Percentiles rank a stretch among this genome's conserved stretches.
These are phyloP conservation scores for Panaeolus papilionaceus DNA, from an alignment of 768 basidiomycete species.

Conservation along the genomic window DNA sequence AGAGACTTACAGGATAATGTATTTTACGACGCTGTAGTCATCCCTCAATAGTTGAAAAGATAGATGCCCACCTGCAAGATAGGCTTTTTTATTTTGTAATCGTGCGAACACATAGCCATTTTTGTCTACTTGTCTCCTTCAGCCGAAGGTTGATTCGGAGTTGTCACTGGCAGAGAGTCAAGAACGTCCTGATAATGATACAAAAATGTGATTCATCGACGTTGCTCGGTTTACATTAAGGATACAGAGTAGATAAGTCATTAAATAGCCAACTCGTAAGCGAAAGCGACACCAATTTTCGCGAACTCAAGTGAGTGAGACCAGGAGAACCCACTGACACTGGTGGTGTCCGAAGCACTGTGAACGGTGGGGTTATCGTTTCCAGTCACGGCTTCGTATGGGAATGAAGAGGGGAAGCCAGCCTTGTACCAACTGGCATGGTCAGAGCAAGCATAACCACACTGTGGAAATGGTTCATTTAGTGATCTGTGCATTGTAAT, in stretches of 20 bases:
- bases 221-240: neutral
- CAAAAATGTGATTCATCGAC: neutral
- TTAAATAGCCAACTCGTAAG: conserved; percentile 52
- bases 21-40: neutral
- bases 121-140: too few relatives aligned
- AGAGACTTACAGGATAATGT: neutral
- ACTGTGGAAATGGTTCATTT: conserved; percentile 29
- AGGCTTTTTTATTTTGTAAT: neutral
- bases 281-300: conserved; percentile 63
- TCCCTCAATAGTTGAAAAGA: neutral
- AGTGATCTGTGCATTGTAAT: neutral
- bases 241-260: neutral
- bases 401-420: conserved; percentile 48
- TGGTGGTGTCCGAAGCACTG: conserved; percentile 50
- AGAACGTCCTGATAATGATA: neutral
- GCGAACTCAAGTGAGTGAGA: conserved; percentile 63
- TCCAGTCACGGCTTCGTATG: conserved; percentile 49
- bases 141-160: too few relatives aligned
- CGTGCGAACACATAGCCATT: neutral
- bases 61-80: too few relatives aligned
- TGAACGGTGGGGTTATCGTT: conserved; percentile 52
- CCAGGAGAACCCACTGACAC: conserved; percentile 53
- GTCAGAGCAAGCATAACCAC: conserved; percentile 50
- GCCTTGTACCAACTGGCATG: conserved; percentile 53
- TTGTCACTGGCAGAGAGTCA: too few relatives aligned